Conservation (phyloP, 2,329 filamentous ascomycete species). For the Pezicula radicicola region DNA sequence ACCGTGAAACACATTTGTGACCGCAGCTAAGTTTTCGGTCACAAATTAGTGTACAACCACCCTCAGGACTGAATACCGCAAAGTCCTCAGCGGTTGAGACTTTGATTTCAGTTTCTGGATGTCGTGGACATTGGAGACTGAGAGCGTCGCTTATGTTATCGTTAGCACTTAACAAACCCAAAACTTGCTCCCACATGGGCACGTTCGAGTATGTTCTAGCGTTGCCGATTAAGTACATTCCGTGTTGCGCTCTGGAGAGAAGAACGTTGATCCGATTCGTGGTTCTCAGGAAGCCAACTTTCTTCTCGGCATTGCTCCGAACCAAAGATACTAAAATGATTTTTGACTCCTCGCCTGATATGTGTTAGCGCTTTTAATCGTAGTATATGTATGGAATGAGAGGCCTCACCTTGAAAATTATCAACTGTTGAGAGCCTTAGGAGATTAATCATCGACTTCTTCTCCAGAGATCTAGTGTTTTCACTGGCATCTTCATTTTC, state of each 20-base stretch:
- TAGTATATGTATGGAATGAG: too few species aligned
- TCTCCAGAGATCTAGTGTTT: conserved; percentile 6
- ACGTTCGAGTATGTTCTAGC: conserved; percentile 52
- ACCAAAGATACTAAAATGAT: conserved; percentile 69
- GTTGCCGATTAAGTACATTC: conserved; percentile 73
- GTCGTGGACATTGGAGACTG: conserved; percentile 57
- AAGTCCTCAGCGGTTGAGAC: conserved; percentile 18
- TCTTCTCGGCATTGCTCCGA: conserved; percentile 58
- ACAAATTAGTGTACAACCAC: conserved; percentile 38
- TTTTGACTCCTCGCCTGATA: conserved; percentile 56
- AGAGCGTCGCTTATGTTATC: conserved; percentile 48
- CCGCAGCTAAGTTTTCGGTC: conserved; percentile 38
- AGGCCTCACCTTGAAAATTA: conserved; percentile 57
- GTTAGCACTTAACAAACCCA: conserved; percentile 43
- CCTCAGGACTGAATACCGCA: conserved; percentile 51
- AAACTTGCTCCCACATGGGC: conserved; percentile 61
- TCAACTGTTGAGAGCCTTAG: conserved; percentile 57
- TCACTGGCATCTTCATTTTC: conserved; percentile 1
- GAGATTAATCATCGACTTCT: conserved; percentile 22
- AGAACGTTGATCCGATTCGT: conserved; percentile 69
- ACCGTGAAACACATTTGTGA: conserved; percentile 41
- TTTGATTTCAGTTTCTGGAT: conserved; percentile 41
- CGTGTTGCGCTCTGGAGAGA: conserved; percentile 63
- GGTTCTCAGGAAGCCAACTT: conserved; percentile 63
- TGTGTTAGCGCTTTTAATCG: too few species aligned